Percentiles rank a stretch among this genome's conserved stretches.
phyloP scores from a whole-genome alignment of 352 stramenopile species.

The Elongisporangium undulatum region DNA sequence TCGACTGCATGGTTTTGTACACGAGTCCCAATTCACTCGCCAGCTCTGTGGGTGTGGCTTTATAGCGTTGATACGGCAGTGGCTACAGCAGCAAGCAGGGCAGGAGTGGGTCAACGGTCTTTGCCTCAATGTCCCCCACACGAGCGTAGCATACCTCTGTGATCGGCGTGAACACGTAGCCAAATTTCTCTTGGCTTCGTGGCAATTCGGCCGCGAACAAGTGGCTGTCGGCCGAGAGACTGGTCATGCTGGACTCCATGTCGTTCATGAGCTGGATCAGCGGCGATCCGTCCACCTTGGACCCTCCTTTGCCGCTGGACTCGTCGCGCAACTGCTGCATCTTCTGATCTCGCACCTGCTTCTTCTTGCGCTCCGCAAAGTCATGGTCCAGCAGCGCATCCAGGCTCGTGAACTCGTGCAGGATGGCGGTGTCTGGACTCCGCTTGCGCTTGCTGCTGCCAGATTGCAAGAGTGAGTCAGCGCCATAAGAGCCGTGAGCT shows the following conservation, averaged over 20 bases:
- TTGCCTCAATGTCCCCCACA: neutral
- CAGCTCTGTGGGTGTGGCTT: conserved; percentile 49
- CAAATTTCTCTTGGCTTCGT: conserved; percentile 64
- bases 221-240: conserved; percentile 56
- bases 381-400: conserved; percentile 72
- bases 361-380: conserved; percentile 49
- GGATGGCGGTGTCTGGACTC: conserved; percentile 28
- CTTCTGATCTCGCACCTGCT: conserved; percentile 45
- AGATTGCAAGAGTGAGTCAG: neutral
- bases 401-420: conserved; percentile 67
- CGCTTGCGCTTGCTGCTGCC: conserved; percentile 21
- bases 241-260: conserved; percentile 70
- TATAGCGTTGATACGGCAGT: conserved; percentile 49
- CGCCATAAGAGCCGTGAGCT: neutral
- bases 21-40: conserved; percentile 46
- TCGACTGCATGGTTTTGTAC: conserved; percentile 61
- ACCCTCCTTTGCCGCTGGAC: conserved; percentile 3
- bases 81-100: conserved; percentile 17
- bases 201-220: conserved; percentile 41
- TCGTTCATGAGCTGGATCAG: conserved; percentile 60
- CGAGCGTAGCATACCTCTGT: conserved; percentile 27
- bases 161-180: conserved; percentile 80
- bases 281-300: conserved; percentile 19
- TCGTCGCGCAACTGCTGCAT: conserved; percentile 58
- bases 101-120: neutral